Conservation (phyloP, 768 basidiomycete species). For the Boletellus emodensis region DNA sequence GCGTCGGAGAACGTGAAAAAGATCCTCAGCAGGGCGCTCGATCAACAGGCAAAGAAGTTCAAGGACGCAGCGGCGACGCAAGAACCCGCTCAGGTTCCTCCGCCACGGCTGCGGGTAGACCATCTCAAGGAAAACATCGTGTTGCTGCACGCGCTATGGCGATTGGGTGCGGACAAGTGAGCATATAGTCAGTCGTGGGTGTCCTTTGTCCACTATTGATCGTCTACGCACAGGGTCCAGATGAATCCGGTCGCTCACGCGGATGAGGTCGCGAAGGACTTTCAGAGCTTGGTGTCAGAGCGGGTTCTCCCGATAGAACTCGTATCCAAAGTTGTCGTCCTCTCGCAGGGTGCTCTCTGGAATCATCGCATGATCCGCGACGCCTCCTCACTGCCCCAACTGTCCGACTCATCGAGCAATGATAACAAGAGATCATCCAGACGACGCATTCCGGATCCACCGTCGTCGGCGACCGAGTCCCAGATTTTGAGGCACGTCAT, state of each 20-base stretch:
- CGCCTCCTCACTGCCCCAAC: conserved; percentile 23
- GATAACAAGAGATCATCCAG: conserved; percentile 20
- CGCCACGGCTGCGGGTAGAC: conserved; percentile 54
- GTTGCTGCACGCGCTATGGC: conserved; percentile 74
- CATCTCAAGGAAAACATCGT: conserved; percentile 72
- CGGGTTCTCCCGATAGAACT: conserved; percentile 71
- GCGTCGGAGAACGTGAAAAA: conserved; percentile 81
- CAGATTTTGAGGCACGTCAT: conserved; percentile 66
- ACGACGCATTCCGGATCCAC: conserved; percentile 5
- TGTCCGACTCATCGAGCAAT: no score
- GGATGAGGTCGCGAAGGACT: conserved; percentile 49
- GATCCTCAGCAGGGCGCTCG: conserved; percentile 62
- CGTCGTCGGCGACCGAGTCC: conserved; percentile 49
- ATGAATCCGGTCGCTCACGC: conserved; percentile 49
- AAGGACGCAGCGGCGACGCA: conserved; percentile 33
- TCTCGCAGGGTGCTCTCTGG: conserved; percentile 81
- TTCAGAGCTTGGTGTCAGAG: conserved; percentile 57
- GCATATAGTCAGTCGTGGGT: conserved; percentile 19
- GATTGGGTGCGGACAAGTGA: conserved; percentile 52
- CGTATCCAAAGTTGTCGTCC: conserved; percentile 68
- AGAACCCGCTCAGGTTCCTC: conserved; percentile 30
- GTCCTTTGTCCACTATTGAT: conserved; percentile 3
- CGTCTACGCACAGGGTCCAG: conserved; percentile 20
- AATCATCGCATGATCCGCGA: conserved; percentile 74
- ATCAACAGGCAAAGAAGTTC: conserved; percentile 48